Evolutionary conservation across 345 rosid species (phyloP).

Genomic region (Angophora floribunda): DNA sequence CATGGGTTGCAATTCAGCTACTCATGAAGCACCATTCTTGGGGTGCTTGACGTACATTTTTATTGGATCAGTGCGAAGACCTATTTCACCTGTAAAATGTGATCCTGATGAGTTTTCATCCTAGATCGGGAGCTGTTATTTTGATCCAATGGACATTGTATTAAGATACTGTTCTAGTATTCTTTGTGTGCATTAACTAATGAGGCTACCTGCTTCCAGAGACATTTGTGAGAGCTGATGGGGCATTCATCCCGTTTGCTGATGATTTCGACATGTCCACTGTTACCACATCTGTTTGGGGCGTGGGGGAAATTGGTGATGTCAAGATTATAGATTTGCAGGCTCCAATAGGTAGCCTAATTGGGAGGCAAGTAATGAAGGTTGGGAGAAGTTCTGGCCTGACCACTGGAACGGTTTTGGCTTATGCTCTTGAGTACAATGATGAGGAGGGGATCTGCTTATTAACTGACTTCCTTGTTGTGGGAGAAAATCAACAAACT

Average conservation of each 20-base stretch:
- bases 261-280: conserved; percentile 56
- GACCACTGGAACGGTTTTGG: conserved; percentile 63
- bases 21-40: background rate
- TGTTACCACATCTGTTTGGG: conserved; percentile 59
- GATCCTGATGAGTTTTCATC: background rate
- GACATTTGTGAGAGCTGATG: conserved; percentile 84
- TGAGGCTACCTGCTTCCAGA: conserved; percentile 17
- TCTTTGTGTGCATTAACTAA: background rate
- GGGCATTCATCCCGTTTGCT: conserved; percentile 76
- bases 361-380: conserved; percentile 64
- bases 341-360: conserved; percentile 50
- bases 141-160: background rate
- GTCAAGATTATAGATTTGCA: conserved; percentile 66
- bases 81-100: background rate
- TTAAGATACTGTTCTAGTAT: background rate
- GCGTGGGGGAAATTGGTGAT: conserved; percentile 53
- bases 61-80: background rate
- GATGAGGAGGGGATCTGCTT: conserved; percentile 83
- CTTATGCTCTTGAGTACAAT: conserved; percentile 76
- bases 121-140: background rate
- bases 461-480: conserved; percentile 75
- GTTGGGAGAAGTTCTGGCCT: conserved; percentile 84
- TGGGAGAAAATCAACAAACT: conserved; percentile 68
- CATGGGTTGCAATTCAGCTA: background rate
- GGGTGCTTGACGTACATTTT: background rate